These are phyloP conservation scores for Fusarium annulatum DNA, from an alignment of 2,329 filamentous ascomycete species.

Conservation along the genomic window DNA sequence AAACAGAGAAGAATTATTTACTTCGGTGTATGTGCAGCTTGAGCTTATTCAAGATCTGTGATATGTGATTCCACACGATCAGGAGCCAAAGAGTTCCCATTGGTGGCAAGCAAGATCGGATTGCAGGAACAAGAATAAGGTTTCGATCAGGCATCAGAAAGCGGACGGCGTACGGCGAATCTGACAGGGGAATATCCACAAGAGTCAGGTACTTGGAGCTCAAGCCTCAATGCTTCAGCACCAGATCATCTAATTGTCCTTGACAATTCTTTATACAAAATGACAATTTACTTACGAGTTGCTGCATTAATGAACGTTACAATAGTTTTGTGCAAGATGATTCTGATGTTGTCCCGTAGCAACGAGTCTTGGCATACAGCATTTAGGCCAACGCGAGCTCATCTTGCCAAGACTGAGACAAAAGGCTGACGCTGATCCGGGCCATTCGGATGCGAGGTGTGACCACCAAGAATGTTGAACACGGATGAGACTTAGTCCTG, in stretches of 20 bases:
- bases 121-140: not conserved
- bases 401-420: not conserved
- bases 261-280: not conserved
- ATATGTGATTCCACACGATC: not conserved
- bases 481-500: not conserved
- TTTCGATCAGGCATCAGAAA: not conserved
- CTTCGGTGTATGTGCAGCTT: rapidly evolving
- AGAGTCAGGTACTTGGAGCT: not conserved
- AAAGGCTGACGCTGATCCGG: not conserved
- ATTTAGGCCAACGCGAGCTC: not conserved
- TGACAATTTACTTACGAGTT: rapidly evolving
- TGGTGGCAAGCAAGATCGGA: not conserved
- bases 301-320: rapidly evolving
- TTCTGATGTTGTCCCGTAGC: rapidly evolving
- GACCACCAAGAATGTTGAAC: not conserved
- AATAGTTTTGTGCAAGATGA: not conserved
- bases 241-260: not conserved
- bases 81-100: not conserved
- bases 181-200: not conserved
- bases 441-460: not conserved
- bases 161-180: not conserved
- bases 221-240: not conserved
- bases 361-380: not conserved
- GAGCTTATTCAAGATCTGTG: not conserved
- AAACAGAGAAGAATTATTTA: rapidly evolving